A percentile compares a stretch with the other conserved stretches of the same genome.
These are phyloP conservation scores for Malus sieversii DNA, from an alignment of 306 rosid species.

Conservation along the genomic window DNA sequence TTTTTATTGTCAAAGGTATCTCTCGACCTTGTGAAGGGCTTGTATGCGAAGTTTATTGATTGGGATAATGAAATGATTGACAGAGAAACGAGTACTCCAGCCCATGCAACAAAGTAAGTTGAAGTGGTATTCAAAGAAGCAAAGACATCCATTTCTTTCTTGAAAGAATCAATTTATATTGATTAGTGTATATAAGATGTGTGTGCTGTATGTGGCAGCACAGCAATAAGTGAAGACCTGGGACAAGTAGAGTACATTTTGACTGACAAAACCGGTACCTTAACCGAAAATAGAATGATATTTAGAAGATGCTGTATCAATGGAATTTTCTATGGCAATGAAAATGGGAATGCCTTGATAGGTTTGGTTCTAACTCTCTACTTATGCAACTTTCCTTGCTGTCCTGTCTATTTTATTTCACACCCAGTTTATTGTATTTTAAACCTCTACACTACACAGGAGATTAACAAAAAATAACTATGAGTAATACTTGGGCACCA, in stretches of 20 bases:
- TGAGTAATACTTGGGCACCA: not conserved
- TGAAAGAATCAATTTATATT: conserved; percentile 8
- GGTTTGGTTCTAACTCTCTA: conserved; percentile 40
- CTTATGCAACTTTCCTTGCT: conserved; percentile 16
- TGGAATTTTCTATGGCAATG: conserved; percentile 84
- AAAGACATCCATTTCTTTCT: conserved; percentile 9
- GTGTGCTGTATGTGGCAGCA: conserved; percentile 77
- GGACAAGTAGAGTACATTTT: conserved; percentile 99
- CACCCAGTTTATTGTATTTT: not conserved
- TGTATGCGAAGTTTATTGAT: conserved; percentile 96
- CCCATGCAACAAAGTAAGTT: conserved; percentile 95
- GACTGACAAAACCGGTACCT: conserved; percentile 98
- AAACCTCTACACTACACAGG: not conserved
- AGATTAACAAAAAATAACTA: not conserved
- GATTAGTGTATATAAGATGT: conserved; percentile 29
- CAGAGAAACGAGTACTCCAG: conserved; percentile 69
- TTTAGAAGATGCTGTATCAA: conserved; percentile 88
- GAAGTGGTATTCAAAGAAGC: conserved; percentile 15
- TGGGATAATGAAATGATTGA: conserved; percentile 91
- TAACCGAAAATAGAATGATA: conserved; percentile 93
- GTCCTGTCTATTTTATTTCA: conserved; percentile 3
- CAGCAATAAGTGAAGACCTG: conserved; percentile 98
- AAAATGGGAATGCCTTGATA: conserved; percentile 86
- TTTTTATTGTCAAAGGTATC: conserved; percentile 64
- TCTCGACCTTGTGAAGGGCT: conserved; percentile 89